A percentile compares a stretch with the other conserved stretches of the same genome.
These are phyloP conservation scores for Tagetes erecta DNA, from an alignment of 129 eudicot species.

Conservation along the genomic window DNA sequence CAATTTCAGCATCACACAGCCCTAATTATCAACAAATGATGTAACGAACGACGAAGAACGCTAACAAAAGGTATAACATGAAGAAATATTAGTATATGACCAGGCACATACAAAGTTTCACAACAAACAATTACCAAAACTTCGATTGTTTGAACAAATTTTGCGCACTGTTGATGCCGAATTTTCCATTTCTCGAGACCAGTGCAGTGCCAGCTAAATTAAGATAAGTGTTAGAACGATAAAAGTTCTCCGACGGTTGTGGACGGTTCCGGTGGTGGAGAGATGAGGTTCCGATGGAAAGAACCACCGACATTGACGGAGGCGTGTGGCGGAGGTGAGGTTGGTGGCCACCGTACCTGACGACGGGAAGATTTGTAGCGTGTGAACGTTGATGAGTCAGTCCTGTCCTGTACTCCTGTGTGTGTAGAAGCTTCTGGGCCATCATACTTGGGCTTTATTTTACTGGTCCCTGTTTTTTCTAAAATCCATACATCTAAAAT, in stretches of 20 bases:
- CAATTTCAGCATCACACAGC: neutral
- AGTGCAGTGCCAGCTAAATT: constrained; percentile 18
- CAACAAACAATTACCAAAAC: constrained; percentile 22
- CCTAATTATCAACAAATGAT: constrained; percentile 6
- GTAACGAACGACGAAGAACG: neutral
- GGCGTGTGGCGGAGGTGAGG: constrained; percentile 29
- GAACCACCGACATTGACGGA: constrained; percentile 39
- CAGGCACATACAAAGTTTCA: neutral
- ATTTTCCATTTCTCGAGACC: constrained; percentile 20
- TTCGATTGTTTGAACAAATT: constrained; percentile 11
- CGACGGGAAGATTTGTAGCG: too few species aligned
- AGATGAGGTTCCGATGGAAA: constrained; percentile 28
- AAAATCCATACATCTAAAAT: too few species aligned
- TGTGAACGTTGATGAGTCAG: constrained; percentile 15
- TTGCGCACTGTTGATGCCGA: constrained; percentile 13
- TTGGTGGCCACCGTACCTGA: constrained; percentile 28
- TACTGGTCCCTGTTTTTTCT: neutral
- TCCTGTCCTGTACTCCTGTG: neutral
- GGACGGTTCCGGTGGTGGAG: constrained; percentile 12
- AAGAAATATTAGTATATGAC: neutral
- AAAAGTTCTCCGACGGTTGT: constrained; percentile 4
- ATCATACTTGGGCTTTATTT: constrained; percentile 20
- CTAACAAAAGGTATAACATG: constrained; percentile 8
- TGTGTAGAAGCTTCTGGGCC: constrained; percentile 24
- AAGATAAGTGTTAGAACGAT: constrained; percentile 17